phyloP scores from a whole-genome alignment of 2,329 filamentous ascomycete species.

The Alternaria novae-zelandiae region DNA sequence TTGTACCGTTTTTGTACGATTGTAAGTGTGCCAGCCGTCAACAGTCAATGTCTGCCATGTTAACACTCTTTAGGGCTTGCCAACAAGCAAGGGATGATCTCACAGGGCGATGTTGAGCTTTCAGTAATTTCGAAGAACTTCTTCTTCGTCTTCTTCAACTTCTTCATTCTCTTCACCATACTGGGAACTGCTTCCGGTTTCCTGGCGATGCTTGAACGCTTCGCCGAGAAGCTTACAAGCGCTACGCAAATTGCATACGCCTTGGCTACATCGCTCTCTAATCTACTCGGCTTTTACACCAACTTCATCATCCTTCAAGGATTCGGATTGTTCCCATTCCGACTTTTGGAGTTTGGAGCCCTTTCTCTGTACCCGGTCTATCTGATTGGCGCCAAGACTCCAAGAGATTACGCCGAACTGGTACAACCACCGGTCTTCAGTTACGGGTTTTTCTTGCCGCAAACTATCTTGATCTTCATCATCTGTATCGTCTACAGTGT shows the following conservation, averaged over 20 bases:
- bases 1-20: slow-evolving; percentile 93
- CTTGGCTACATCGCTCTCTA: slow-evolving; percentile 77
- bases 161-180: slow-evolving; percentile 92
- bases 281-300: slow-evolving; percentile 82
- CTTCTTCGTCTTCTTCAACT: slow-evolving; percentile 99
- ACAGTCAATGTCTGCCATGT: neutral
- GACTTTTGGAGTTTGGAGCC: slow-evolving; percentile 86
- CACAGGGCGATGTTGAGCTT: slow-evolving; percentile 90
- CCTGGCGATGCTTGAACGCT: slow-evolving; percentile 65
- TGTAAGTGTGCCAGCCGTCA: slow-evolving; percentile 59
- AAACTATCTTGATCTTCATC: slow-evolving; percentile 90
- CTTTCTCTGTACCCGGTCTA: slow-evolving; percentile 84
- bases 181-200: slow-evolving; percentile 82
- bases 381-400: slow-evolving; percentile 80
- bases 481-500: slow-evolving; percentile 96
- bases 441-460: slow-evolving; percentile 95
- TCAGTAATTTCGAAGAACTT: slow-evolving; percentile 98
- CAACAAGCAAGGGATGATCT: slow-evolving; percentile 92
- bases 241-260: slow-evolving; percentile 77
- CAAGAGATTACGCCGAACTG: slow-evolving; percentile 85
- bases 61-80: slow-evolving; percentile 65
- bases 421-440: slow-evolving; percentile 85
- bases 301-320: slow-evolving; percentile 95
- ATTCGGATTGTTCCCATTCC: slow-evolving; percentile 90
- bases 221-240: slow-evolving; percentile 78